Evolutionary conservation across 1,284 basidiomycete genomes (phyloP).

Genomic region (Ustilago sp.): DNA sequence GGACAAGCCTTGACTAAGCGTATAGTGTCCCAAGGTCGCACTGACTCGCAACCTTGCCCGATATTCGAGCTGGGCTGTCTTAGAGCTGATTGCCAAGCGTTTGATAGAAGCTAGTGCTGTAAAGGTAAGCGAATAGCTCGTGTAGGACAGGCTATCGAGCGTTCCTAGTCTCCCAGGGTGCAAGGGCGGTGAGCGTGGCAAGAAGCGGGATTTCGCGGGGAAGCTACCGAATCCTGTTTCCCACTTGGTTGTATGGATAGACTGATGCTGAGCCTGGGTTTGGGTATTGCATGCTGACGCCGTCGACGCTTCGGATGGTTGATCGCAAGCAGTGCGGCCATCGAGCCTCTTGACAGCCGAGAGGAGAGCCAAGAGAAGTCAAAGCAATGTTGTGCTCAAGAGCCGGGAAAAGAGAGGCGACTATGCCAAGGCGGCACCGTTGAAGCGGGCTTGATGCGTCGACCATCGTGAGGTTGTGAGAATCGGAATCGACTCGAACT

Average conservation of each 20-base stretch:
- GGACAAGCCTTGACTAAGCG: not conserved
- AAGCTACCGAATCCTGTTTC: not conserved
- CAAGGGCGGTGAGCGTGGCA: constrained; percentile 11
- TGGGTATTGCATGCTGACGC: not conserved
- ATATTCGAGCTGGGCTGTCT: no score
- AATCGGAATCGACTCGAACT: not conserved
- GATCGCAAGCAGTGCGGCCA: not conserved
- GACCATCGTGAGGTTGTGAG: not conserved
- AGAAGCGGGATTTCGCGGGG: constrained; percentile 8
- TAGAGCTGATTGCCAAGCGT: not conserved
- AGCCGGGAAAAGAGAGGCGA: not conserved
- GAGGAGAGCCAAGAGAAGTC: not conserved
- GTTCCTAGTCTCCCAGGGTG: constrained; percentile 20
- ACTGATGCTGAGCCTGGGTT: not conserved
- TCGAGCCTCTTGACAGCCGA: not conserved
- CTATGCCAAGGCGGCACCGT: not conserved
- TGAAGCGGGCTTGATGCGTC: not conserved
- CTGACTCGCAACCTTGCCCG: not conserved
- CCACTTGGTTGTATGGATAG: not conserved
- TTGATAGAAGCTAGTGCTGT: not conserved
- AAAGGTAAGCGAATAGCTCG: constrained; percentile 23
- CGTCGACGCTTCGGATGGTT: not conserved
- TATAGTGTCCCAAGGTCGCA: not conserved
- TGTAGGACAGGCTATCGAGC: constrained; percentile 17
- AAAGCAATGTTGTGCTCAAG: no score